Percentiles rank a stretch among this genome's conserved stretches.
Evolutionary conservation across 176 grass and related monocot species (phyloP).

Genomic region (Oryza longistaminata): DNA sequence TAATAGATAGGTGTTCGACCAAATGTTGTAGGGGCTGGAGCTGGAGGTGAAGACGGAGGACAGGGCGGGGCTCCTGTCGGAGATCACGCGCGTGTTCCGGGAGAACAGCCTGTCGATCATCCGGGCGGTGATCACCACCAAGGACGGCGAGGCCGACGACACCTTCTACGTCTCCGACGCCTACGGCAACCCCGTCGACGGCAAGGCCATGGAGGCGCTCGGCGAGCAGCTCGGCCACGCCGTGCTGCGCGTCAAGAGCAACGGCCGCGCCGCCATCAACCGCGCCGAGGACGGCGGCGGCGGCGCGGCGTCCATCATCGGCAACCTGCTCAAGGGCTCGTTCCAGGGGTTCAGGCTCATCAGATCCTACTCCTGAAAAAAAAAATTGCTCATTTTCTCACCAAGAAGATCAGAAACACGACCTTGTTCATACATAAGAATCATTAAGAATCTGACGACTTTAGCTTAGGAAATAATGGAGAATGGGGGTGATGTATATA

Average conservation of each 20-base stretch:
- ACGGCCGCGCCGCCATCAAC: background rate
- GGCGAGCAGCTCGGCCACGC: slow-evolving; percentile 35
- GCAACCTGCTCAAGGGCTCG: slow-evolving; percentile 43
- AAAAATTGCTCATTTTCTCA: background rate
- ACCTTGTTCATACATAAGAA: background rate
- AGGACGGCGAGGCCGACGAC: slow-evolving; percentile 52
- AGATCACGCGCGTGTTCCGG: slow-evolving; percentile 62
- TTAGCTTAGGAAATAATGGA: slow-evolving; percentile 11
- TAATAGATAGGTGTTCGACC: too few species aligned
- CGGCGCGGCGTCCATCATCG: slow-evolving; percentile 9
- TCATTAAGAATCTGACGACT: background rate
- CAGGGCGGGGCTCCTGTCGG: slow-evolving; percentile 57
- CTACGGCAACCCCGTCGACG: slow-evolving; percentile 52
- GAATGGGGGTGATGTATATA: background rate
- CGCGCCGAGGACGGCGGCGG: background rate
- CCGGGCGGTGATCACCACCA: slow-evolving; percentile 56
- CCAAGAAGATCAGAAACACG: background rate
- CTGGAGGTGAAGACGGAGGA: slow-evolving; percentile 48
- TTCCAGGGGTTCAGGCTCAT: slow-evolving; percentile 37
- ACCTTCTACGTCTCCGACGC: slow-evolving; percentile 56
- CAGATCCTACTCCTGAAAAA: slow-evolving; percentile 20
- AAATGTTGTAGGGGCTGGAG: slow-evolving; percentile 45
- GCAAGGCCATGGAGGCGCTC: slow-evolving; percentile 27
- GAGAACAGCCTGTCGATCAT: slow-evolving; percentile 66
- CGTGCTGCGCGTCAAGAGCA: slow-evolving; percentile 43